Evolutionary conservation across 192 early-diverging fungal species (phyloP), one percentile per base, ranked within the genome.

Genomic region (Coemansia aciculifera): DNA sequence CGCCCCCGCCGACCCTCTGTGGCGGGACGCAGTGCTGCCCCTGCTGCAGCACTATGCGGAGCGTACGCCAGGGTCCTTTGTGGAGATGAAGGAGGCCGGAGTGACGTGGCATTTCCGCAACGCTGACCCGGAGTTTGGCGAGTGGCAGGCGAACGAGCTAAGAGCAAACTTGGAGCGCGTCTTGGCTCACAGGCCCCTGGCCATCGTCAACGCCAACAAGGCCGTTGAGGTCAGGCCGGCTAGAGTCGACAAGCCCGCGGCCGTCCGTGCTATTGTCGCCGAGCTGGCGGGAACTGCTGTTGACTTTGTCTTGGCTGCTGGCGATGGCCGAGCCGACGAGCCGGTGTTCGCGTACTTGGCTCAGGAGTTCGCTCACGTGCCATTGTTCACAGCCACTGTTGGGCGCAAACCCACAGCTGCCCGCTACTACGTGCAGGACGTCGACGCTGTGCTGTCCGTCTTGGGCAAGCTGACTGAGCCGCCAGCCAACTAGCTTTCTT

Each of bases 81-180:
- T 99, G 77, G 98, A 99, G 85, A 94, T 96, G 72, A 99, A 99
- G 86, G 97, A 99, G 75, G 90, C 98, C 59, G 97, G 97, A 68
- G 63, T 99, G 32, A 98, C 97, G 11, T 99, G 97, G 97, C 94
- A 98, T 69, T 99, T 98, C 78, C 89, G 95, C 54, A 93, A 94
- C 78, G 93, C 96, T 0, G 95, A 95, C 70, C 89, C 91, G 2
- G 94, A 97, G 78, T 97, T 96, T 86, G 97, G 97, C 4, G 81
- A 85, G 42, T 99, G 98, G 97, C 97, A 99, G 85, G 96, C 97
- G 34, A 93, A 93, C 46, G 98, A 99, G 80, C 87, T 99, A 39
- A 93, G 97, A 66, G 90, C 95, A 64, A 99, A 99, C 75, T 72
- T 99, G 39, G 97, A 99, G 69, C 96, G 98, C 70, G 86, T 97